Evolutionary conservation across 352 stramenopile species (phyloP).

Genomic region (Phytophthora pluvialis): DNA sequence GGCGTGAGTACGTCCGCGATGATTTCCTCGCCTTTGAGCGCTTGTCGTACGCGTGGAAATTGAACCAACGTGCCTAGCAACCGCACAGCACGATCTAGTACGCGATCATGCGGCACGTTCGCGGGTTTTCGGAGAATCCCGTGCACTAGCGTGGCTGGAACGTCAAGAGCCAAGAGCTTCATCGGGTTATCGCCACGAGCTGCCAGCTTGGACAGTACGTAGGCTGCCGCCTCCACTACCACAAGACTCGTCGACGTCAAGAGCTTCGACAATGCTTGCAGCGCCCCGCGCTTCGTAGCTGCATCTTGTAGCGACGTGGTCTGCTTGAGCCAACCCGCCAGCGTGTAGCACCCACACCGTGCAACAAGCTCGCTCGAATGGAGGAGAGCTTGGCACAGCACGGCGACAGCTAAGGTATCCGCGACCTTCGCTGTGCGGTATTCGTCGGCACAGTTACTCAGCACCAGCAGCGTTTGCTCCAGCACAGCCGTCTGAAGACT

Average conservation of each 20-base stretch:
- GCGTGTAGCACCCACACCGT: slow-evolving; percentile 69
- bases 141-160: slow-evolving; percentile 61
- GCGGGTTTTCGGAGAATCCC: slow-evolving; percentile 46
- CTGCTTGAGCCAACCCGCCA: slow-evolving; percentile 72
- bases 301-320: slow-evolving; percentile 50
- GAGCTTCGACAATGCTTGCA: slow-evolving; percentile 64
- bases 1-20: slow-evolving; percentile 71
- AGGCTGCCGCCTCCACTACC: slow-evolving; percentile 69
- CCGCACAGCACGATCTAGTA: slow-evolving; percentile 67
- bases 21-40: slow-evolving; percentile 73
- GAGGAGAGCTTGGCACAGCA: slow-evolving; percentile 58
- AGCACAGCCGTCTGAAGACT: slow-evolving; percentile 63
- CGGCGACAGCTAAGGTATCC: slow-evolving; percentile 60
- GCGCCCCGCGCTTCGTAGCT: slow-evolving; percentile 47
- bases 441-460: slow-evolving; percentile 72
- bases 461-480: slow-evolving; percentile 67
- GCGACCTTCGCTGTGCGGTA: slow-evolving; percentile 48
- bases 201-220: slow-evolving; percentile 67
- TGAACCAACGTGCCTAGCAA: slow-evolving; percentile 68
- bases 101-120: slow-evolving; percentile 49
- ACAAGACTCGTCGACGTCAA: slow-evolving; percentile 63
- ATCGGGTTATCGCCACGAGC: slow-evolving; percentile 69
- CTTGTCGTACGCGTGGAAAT: slow-evolving; percentile 60
- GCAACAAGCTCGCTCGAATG: slow-evolving; percentile 77
- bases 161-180: slow-evolving; percentile 68